These are phyloP conservation scores for Diaporthe citriasiana DNA, from an alignment of 2,329 filamentous ascomycete genomes.

Conservation along the genomic window DNA sequence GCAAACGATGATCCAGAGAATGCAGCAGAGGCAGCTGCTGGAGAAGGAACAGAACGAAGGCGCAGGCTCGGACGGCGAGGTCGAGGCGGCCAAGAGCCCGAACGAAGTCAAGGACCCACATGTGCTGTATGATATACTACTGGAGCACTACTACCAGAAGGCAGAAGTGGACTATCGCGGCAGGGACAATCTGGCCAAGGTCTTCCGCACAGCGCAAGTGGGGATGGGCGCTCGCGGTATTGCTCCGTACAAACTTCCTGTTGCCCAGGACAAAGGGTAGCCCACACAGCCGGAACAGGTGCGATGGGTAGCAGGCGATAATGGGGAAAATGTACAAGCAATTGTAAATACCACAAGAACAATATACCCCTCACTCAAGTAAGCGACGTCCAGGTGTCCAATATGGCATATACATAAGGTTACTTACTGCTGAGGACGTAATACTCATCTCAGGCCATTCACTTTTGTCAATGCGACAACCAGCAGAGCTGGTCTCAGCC, in stretches of 20 bases:
- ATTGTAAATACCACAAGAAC: background rate
- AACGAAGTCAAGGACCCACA: slow-evolving; percentile 33
- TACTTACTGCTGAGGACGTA: background rate
- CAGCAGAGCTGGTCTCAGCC: background rate
- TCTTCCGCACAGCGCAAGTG: slow-evolving; percentile 19
- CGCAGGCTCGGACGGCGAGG: background rate
- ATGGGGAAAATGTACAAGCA: background rate
- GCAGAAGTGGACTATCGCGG: background rate
- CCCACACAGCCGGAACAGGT: background rate
- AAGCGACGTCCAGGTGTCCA: background rate
- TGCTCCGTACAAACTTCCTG: background rate
- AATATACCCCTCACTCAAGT: slow-evolving; percentile 13
- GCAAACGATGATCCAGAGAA: slow-evolving; percentile 27
- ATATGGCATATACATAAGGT: background rate
- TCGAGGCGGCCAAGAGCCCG: background rate
- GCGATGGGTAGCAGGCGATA: background rate
- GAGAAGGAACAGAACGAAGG: background rate
- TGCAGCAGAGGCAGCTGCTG: slow-evolving; percentile 18
- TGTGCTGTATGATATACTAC: slow-evolving; percentile 34
- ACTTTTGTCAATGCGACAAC: background rate
- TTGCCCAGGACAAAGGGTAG: background rate
- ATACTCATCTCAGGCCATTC: background rate
- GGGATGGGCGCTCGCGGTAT: slow-evolving; percentile 35
- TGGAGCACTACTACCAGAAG: slow-evolving; percentile 39
- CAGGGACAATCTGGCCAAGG: background rate